phyloP scores from a whole-genome alignment of 2,329 filamentous ascomycete genomes.

The Huntiella bhutanensis region DNA sequence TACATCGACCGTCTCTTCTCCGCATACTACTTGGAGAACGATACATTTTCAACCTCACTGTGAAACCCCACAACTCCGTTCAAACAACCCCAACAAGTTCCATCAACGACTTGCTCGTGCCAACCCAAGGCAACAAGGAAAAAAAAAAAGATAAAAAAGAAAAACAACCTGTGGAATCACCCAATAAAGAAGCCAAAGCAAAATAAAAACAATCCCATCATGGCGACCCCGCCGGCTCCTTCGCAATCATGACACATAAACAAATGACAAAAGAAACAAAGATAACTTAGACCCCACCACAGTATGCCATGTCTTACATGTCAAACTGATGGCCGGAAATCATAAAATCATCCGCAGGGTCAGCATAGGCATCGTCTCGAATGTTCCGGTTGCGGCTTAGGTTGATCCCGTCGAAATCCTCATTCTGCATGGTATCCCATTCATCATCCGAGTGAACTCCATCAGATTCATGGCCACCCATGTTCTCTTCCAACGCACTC shows the following conservation, averaged over 20 bases:
- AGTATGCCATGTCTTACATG: constrained; percentile 22
- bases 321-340: constrained; percentile 45
- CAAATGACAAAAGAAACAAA: not conserved
- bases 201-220: no score
- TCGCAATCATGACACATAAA: not conserved
- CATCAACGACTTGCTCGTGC: no score
- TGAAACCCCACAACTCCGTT: no score
- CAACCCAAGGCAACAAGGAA: not conserved
- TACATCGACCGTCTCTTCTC: no score
- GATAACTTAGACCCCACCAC: not conserved
- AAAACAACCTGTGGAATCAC: not conserved
- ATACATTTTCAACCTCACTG: no score
- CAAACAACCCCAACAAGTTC: no score
- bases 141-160: not conserved
- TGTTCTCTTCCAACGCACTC: constrained; percentile 78
- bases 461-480: constrained; percentile 32
- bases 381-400: constrained; percentile 46
- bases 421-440: constrained; percentile 40
- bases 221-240: no score
- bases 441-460: constrained; percentile 28
- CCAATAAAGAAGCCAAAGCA: no score
- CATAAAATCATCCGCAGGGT: constrained; percentile 36
- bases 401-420: constrained; percentile 32
- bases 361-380: constrained; percentile 15
- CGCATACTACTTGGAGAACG: no score